Base-by-base conservation (phyloP, 768 basidiomycete species). In the Hypholoma sublateritium region DNA sequence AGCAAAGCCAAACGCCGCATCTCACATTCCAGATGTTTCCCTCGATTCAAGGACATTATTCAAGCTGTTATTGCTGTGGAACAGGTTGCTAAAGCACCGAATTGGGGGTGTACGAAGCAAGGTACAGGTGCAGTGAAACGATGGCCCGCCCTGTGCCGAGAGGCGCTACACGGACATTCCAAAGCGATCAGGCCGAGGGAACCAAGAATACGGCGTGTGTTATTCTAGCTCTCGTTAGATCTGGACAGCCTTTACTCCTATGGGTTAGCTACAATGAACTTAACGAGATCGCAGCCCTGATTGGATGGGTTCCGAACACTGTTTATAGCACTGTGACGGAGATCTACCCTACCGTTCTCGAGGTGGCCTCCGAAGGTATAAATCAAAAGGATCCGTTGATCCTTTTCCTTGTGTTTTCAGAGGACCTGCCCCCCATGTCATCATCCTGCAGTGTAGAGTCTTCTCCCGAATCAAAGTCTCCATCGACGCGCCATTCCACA, bases 1-100 rank as follows among this genome's bases (percentile, higher is more conserved):
- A 62, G 42, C 57, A 59, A 71, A 71, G 70, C 58, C 60, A 70
- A 73, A 72, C 72, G 73, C 70, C 73, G 65, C 72, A 69, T 65
- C 64, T 54, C 44, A 57, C 49, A 61, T 50, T 47, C 49, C 59
- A 57, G 48, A 46, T 59, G 6, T 55, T 53, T 48, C 6, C 45
- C 25, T 59, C 48, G 43, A 60, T 50, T 35, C 17, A 24, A 50
- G 53, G 67, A 62, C 63, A 65, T 47, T 64, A 62, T 65, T 57
- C 67, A 62, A 61, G 60, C 62, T 65, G 67, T 62, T 62, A 55
- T 59, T 55, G 57, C 50, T 56, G 53, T 44, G 50, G 54, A 60
- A 32, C 28, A 41, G 36, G 55, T 47, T 42, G 56, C 46, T 54
- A 43, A 39, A 39, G 12, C 34, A 47, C 39, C 51, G 39, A 53